Conservation (phyloP, 2,329 filamentous ascomycete genomes). For the Escovopsis sp. region DNA sequence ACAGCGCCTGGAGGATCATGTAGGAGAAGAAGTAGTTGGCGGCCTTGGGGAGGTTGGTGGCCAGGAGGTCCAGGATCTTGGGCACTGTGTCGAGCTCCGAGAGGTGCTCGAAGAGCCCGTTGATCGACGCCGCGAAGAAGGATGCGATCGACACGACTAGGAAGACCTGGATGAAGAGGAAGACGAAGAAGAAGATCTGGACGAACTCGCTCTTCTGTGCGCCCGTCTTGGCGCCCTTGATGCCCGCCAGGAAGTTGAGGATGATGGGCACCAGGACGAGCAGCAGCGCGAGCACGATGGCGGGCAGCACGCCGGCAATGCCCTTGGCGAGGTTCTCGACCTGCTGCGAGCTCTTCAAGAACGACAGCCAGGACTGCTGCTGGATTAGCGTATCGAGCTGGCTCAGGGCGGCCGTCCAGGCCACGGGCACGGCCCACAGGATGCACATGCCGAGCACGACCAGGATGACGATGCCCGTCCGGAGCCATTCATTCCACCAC, state of each 20-base stretch:
- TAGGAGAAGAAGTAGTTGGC: constrained; percentile 98
- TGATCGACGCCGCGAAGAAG: constrained; percentile 49
- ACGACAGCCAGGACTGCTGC: constrained; percentile 52
- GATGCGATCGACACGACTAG: constrained; percentile 78
- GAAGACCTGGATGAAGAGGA: constrained; percentile 90
- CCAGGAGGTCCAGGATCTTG: constrained; percentile 57
- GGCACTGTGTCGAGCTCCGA: constrained; percentile 35
- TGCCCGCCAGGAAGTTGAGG: constrained; percentile 53
- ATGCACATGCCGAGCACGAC: constrained; percentile 63
- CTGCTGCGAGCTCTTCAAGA: constrained; percentile 40
- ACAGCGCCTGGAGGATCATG: constrained; percentile 87
- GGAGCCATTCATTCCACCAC: constrained; percentile 83
- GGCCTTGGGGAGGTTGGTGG: constrained; percentile 65
- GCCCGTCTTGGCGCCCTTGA: constrained; percentile 72
- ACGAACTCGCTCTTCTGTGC: constrained; percentile 68
- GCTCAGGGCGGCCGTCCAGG: constrained; percentile 70
- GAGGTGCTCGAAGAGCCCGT: constrained; percentile 41
- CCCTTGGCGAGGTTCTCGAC: constrained; percentile 46
- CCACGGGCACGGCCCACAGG: constrained; percentile 81
- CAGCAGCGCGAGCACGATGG: constrained; percentile 58
- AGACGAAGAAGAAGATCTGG: constrained; percentile 83
- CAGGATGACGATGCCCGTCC: constrained; percentile 48
- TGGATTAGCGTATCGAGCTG: constrained; percentile 58
- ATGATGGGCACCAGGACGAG: constrained; percentile 71
- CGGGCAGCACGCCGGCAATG: constrained; percentile 76